Evolutionary conservation across 352 stramenopile genomes (phyloP), one percentile per base, ranked within the genome.

Genomic region (Globisporangium canariense): DNA sequence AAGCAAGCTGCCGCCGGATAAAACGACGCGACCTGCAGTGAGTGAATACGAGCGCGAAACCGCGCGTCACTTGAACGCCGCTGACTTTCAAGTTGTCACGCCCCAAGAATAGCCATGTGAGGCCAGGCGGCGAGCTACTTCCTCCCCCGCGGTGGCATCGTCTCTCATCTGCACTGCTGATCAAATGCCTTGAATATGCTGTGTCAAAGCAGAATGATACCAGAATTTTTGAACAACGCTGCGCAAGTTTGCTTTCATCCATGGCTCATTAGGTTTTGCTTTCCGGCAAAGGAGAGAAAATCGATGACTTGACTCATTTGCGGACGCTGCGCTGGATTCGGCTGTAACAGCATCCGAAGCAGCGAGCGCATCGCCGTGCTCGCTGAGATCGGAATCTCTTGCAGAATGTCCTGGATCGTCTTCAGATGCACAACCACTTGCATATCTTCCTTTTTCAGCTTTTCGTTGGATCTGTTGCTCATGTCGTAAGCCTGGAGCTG

Each of bases 261-360:
- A 30, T 54, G 28, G 41, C 7, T 36, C 56, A 54, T 53, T 41
- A 43, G 28, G 41, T 41, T 49, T 46, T 68, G 34, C 32, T 52
- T 74, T 14, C 53, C 57, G 1, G 75, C 61, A 65, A 84, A 83
- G 2, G 73, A 77, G 25, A 91, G 69, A 30, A 81, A 76, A 54
- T 89, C 83, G 13, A 83, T 67, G 32, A 91, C 61, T 32, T 89
- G 79, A 38, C 49, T 80, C 79, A 91, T 89, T 16, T 73, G 65
- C 0, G 81, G 83, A 9, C 79, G 76, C 59, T 87, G 75, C 3
- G 62, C 55, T 62, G 81, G 77, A 45, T 84, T 86, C 5, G 72
- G 78, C 25, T 91, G 83, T 16, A 91, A 47, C 20, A 89, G 22
- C 81, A 91, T 88, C 0, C 81, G 77, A 18, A 91, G 53, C 14